phyloP scores from a whole-genome alignment of 2,329 filamentous ascomycete species.

The Myotisia sp. region DNA sequence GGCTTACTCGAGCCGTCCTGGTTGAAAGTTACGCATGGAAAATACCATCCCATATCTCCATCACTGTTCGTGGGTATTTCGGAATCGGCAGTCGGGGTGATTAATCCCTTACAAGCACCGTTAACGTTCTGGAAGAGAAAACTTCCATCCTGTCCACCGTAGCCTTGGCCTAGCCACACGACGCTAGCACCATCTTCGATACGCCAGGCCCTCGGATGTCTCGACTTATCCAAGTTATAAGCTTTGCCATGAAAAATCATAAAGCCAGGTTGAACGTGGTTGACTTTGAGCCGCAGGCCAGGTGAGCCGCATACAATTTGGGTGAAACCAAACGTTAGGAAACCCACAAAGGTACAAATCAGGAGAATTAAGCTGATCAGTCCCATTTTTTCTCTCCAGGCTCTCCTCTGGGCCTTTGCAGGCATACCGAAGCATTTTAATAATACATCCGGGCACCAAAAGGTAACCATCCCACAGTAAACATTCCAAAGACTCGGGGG shows the following conservation, averaged over 20 bases:
- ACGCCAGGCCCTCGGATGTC: constrained; percentile 66
- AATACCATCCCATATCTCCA: constrained; percentile 84
- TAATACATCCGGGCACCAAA: constrained; percentile 81
- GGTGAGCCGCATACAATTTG: constrained; percentile 67
- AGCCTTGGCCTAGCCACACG: constrained; percentile 56
- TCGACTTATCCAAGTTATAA: constrained; percentile 64
- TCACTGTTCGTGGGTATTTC: constrained; percentile 63
- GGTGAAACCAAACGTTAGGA: constrained; percentile 92
- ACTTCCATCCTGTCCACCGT: constrained; percentile 82
- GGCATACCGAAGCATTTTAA: constrained; percentile 75
- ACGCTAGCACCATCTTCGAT: constrained; percentile 65
- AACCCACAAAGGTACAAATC: constrained; percentile 82
- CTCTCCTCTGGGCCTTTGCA: constrained; percentile 71
- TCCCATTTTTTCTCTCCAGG: constrained; percentile 97
- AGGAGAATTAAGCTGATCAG: constrained; percentile 82
- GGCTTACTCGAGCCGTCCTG: constrained; percentile 76
- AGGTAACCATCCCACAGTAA: constrained; percentile 86
- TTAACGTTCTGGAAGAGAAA: constrained; percentile 99
- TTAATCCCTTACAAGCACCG: constrained; percentile 83
- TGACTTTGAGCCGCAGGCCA: constrained; percentile 59
- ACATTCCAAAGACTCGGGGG: constrained; percentile 88
- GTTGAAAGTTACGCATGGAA: constrained; percentile 80
- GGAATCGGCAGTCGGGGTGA: constrained; percentile 55
- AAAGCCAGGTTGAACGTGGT: constrained; percentile 65
- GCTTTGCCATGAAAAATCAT: constrained; percentile 95